A percentile compares a stretch with the other conserved stretches of the same genome.
phyloP scores from a whole-genome alignment of 1,139 yeast genomes.

The Kodamaea ohmeri region DNA sequence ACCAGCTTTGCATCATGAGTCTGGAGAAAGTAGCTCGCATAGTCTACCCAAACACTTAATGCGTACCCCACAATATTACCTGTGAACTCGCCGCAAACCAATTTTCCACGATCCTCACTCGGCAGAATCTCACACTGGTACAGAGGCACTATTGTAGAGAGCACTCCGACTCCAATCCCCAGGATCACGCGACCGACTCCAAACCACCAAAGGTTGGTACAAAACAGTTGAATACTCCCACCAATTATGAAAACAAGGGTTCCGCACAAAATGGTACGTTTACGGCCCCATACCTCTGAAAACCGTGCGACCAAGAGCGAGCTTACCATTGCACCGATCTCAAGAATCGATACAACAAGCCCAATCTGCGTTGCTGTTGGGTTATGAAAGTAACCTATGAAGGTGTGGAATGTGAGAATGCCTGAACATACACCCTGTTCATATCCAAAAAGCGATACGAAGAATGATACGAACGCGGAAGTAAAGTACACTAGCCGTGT shows the following conservation, averaged over 20 bases:
- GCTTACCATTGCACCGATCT: conserved; percentile 51
- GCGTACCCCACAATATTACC: conserved; percentile 54
- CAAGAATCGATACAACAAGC: conserved; percentile 49
- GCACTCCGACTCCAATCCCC: conserved; percentile 53
- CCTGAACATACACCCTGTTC: conserved; percentile 94
- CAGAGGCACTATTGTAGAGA: conserved; percentile 52
- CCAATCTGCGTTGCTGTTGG: conserved; percentile 51
- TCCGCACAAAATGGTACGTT: conserved; percentile 47
- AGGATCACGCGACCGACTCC: conserved; percentile 50
- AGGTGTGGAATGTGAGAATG: conserved; percentile 49
- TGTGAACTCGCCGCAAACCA: conserved; percentile 55
- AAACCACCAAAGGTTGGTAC: conserved; percentile 41
- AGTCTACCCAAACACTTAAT: conserved; percentile 56
- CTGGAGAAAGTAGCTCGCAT: conserved; percentile 47
- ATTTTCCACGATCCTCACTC: conserved; percentile 51
- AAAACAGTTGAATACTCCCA: conserved; percentile 48
- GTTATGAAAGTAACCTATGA: conserved; percentile 44
- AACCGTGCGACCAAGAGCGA: conserved; percentile 47
- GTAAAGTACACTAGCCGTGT: conserved; percentile 63
- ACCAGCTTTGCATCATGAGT: conserved; percentile 41
- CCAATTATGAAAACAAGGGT: conserved; percentile 50
- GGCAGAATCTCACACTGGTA: conserved; percentile 59
- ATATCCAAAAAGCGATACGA: conserved; percentile 83
- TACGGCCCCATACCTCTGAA: conserved; percentile 48
- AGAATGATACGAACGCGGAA: conserved; percentile 75